Percentiles rank a stretch among this genome's conserved stretches.
Conservation (phyloP, 441 rosid genomes). For the Populus tomentosa region DNA sequence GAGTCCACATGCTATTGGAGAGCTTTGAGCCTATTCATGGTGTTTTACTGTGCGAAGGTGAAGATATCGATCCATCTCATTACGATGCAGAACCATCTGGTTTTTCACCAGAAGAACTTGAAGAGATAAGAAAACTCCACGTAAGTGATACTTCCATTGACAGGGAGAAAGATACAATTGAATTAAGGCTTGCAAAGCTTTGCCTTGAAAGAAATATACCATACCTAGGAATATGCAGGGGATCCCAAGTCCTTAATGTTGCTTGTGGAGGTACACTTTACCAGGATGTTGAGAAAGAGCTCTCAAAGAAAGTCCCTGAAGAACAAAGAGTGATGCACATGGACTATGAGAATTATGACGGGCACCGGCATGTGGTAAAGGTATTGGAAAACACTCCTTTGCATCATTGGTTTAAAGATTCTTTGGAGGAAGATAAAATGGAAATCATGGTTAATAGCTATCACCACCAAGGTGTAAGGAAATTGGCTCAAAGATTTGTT, state of each 20-base stretch:
- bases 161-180: constrained; percentile 69
- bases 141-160: constrained; percentile 63
- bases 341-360: constrained; percentile 46
- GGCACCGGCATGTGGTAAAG: constrained; percentile 42
- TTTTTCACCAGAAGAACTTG: constrained; percentile 53
- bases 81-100: constrained; percentile 46
- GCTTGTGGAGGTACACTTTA: constrained; percentile 81
- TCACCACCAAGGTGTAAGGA: constrained; percentile 62
- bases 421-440: constrained; percentile 31
- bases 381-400: constrained; percentile 41
- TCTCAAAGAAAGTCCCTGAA: constrained; percentile 23
- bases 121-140: constrained; percentile 51
- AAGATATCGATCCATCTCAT: constrained; percentile 76
- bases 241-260: constrained; percentile 81
- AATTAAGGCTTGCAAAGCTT: constrained; percentile 57
- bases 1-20: constrained; percentile 65
- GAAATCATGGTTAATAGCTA: constrained; percentile 58
- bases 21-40: constrained; percentile 94
- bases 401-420: constrained; percentile 46
- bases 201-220: constrained; percentile 82
- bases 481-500: constrained; percentile 45
- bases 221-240: constrained; percentile 76
- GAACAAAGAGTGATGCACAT: constrained; percentile 34
- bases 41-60: constrained; percentile 88
- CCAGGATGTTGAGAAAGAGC: constrained; percentile 65